phyloP scores from a whole-genome alignment of 1,284 basidiomycete genomes.

The Psilocybe mexicana region DNA sequence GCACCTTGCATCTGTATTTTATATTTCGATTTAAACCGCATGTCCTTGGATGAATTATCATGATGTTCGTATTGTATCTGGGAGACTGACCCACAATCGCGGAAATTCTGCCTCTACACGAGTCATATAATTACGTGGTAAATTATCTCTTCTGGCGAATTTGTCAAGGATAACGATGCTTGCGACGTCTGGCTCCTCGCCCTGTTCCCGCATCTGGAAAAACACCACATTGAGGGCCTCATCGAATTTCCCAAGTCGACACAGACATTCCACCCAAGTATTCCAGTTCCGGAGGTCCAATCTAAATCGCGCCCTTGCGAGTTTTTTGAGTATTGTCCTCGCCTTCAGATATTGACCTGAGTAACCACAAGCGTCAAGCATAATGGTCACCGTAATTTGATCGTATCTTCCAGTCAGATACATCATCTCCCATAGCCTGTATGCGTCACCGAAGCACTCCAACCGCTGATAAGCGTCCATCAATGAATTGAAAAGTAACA shows the following conservation, averaged over 20 bases:
- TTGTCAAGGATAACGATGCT: conserved; percentile 53
- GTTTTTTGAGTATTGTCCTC: conserved; percentile 50
- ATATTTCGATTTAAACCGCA: conserved; percentile 7
- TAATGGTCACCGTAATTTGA: conserved; percentile 73
- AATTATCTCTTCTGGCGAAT: conserved; percentile 46
- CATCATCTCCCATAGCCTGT: conserved; percentile 82
- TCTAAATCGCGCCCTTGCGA: conserved; percentile 50
- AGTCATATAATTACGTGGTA: conserved; percentile 46
- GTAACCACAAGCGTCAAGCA: conserved; percentile 82
- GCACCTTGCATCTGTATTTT: conserved; percentile 24
- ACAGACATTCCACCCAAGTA: conserved; percentile 86
- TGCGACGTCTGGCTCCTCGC: conserved; percentile 47
- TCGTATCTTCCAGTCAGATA: conserved; percentile 60
- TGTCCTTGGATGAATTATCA: conserved; percentile 16
- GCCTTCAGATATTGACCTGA: conserved; percentile 54
- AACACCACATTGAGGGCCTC: conserved; percentile 72
- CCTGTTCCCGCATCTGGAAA: conserved; percentile 59
- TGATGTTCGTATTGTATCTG: conserved; percentile 26
- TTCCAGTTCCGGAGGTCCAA: conserved; percentile 74
- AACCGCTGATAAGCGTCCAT: conserved; percentile 89
- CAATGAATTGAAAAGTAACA: conserved; percentile 80
- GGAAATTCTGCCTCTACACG: conserved; percentile 56
- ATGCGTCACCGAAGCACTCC: conserved; percentile 69
- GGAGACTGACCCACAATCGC: conserved; percentile 50
- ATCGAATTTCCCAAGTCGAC: conserved; percentile 63